These are phyloP conservation scores for Eragrostis nindensis DNA, from an alignment of 176 grass and related monocot species.

Conservation along the genomic window DNA sequence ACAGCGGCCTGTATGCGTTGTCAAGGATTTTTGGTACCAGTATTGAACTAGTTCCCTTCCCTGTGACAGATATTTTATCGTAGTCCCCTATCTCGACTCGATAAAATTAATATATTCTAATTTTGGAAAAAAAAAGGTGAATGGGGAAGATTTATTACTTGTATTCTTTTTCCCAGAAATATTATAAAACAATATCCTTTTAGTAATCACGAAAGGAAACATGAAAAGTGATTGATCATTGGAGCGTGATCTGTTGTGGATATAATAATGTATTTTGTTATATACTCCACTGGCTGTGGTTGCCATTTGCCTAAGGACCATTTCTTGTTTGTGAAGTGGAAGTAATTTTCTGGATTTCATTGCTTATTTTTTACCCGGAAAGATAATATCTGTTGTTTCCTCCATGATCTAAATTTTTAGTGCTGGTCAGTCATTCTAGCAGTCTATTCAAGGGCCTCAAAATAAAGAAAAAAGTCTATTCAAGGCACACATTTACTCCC, in stretches of 20 bases:
- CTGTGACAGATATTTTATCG: not conserved
- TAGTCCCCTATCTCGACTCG: not conserved
- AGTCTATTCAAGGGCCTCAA: conserved; percentile 1
- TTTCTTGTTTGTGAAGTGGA: not conserved
- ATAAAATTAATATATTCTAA: not conserved
- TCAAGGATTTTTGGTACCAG: not conserved
- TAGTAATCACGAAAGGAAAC: no score
- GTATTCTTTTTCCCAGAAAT: not conserved
- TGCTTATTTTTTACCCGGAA: not conserved
- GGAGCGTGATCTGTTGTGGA: no score
- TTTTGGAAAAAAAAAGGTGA: not conserved
- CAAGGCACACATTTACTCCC: conserved; percentile 9
- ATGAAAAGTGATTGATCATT: no score
- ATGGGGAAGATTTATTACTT: not conserved
- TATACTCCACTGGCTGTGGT: not conserved
- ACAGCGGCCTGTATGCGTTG: not conserved
- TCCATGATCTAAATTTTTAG: conserved; percentile 12
- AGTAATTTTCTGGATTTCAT: not conserved
- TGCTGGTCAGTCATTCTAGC: not conserved
- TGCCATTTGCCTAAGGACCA: not conserved
- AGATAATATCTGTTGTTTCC: conserved; percentile 13
- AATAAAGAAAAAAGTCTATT: no score
- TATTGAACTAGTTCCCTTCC: not conserved
- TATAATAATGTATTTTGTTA: not conserved
- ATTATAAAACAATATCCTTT: not conserved